These are phyloP conservation scores for Pythium oligandrum DNA, from an alignment of 352 stramenopile genomes.

Conservation along the genomic window DNA sequence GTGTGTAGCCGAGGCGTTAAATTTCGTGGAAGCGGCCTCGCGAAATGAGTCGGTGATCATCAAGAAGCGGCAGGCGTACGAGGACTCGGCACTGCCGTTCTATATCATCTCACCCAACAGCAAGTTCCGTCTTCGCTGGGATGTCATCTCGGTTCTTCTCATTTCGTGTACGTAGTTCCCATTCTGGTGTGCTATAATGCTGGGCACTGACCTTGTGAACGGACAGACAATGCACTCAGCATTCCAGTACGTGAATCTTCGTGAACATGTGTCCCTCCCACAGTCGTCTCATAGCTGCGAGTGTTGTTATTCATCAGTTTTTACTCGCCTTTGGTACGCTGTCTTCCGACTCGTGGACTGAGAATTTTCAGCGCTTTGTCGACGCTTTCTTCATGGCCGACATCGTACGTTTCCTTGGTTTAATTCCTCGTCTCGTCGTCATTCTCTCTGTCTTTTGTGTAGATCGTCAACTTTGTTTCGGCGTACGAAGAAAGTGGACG, in stretches of 20 bases:
- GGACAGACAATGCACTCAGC: conserved; percentile 64
- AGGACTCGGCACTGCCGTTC: conserved; percentile 74
- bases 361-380: conserved; percentile 52
- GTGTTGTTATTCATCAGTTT: conserved; percentile 37
- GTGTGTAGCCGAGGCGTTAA: conserved; percentile 51
- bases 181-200: too few species aligned
- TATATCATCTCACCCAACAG: conserved; percentile 72
- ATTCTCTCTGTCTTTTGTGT: not conserved
- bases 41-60: conserved; percentile 86
- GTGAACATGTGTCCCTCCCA: not conserved
- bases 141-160: conserved; percentile 59
- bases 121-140: conserved; percentile 75
- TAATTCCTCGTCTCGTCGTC: not conserved
- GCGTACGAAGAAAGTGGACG: conserved; percentile 55
- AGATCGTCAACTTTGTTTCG: conserved; percentile 72
- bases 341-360: conserved; percentile 20
- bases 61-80: conserved; percentile 77
- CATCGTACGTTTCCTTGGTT: conserved; percentile 35
- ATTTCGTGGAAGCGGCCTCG: conserved; percentile 72
- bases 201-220: too few species aligned
- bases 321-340: conserved; percentile 50
- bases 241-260: conserved; percentile 37
- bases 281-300: not conserved
- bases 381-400: conserved; percentile 71
- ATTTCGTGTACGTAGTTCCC: conserved; percentile 55